Percentiles rank a stretch among this genome's conserved stretches.
These are phyloP conservation scores for Auricularia cornea DNA, from an alignment of 768 basidiomycete genomes.

Conservation along the genomic window DNA sequence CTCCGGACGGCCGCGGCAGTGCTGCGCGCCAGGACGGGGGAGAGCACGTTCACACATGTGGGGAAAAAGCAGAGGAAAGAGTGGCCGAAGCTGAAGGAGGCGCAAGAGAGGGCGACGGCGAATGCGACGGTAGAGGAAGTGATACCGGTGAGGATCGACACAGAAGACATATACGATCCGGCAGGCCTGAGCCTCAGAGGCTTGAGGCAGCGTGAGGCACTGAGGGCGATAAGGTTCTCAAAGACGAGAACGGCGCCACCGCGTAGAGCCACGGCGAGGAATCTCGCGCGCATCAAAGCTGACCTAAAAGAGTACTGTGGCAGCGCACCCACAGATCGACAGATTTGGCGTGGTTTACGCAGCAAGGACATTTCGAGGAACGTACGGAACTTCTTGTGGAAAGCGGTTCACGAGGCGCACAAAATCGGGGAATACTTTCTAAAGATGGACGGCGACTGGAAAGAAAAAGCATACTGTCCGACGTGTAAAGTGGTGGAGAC, in stretches of 20 bases:
- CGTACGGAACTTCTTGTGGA: slow-evolving; percentile 9
- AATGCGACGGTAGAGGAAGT: too few species aligned
- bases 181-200: neutral
- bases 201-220: neutral
- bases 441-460: neutral
- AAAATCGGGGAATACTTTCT: slow-evolving; percentile 10
- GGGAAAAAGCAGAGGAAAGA: too few species aligned
- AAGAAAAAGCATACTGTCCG: slow-evolving; percentile 7
- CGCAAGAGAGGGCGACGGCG: too few species aligned
- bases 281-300: neutral
- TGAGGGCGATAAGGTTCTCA: neutral
- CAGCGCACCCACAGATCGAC: neutral
- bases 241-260: neutral
- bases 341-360: neutral
- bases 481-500: slow-evolving; percentile 9
- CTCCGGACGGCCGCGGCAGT: neutral
- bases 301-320: neutral
- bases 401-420: slow-evolving; percentile 12
- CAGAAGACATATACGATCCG: neutral
- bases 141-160: neutral
- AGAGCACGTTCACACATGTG: too few species aligned
- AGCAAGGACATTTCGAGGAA: neutral
- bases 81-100: too few species aligned
- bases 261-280: neutral
- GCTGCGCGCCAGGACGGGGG: too few species aligned